Base-by-base conservation (phyloP, 352 stramenopile species). In the Pseudoperonospora humuli region DNA sequence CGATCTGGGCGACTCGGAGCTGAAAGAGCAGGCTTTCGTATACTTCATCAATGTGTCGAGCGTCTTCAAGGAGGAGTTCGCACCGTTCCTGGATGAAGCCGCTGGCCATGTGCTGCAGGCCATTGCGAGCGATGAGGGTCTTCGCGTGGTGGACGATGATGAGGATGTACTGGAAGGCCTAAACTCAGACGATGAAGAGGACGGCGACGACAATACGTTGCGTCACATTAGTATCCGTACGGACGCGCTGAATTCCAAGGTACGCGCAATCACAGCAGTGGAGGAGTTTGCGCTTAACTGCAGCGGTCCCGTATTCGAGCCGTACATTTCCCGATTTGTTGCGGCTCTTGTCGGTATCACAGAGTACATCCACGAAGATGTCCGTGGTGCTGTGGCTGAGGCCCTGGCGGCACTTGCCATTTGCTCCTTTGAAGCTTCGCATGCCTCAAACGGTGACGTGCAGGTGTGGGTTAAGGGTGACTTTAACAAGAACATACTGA, bases 31-130 rank as follows among this genome's bases (percentile, higher is more conserved):
- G 67, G 87, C 88, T 23, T 98, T 98, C 64, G 93, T 96, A 15
- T 97, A 97, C 53, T 98, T 99, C 64, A 97, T 97, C 34, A 99
- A 99, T 62, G 67, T 97, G 36, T 89, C 93, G 45, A 98, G 97
- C 58, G 95, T 98, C 21, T 98, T 97, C 85, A 97, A 96, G 64
- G 84, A 96, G 45, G 93, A 98, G 67, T 98, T 99, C 63, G 73
- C 79, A 24, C 93, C 88, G 20, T 97, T 96, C 52, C 69, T 98
- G 13, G 69, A 90, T 29, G 61, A 84, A 47, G 73, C 73, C 20
- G 78, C 80, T 17, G 82, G 63, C 1, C 61, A 84, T 39, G 75
- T 91, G 44, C 55, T 93, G 13, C 53, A 60, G n/a, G 67, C 70
- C 33, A 75, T 91, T 32, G 59, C 86, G 38, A 90, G 69, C 43